Base-by-base conservation (phyloP, 306 rosid genomes). In the Citrullus mucosospermus region DNA sequence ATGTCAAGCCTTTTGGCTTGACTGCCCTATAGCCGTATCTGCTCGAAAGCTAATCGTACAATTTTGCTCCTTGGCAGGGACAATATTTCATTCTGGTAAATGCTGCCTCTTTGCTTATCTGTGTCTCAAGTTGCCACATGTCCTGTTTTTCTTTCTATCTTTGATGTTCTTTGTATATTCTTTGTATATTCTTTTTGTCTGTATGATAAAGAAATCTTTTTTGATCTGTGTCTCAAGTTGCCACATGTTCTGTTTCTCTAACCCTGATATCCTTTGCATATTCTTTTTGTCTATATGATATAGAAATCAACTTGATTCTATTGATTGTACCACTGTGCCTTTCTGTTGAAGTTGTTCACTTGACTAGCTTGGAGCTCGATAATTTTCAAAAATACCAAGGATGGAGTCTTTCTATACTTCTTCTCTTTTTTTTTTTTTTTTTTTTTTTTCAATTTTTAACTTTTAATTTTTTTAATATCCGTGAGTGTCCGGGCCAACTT, bases 31-130 rank as follows among this genome's bases (percentile, higher is more conserved):
- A 82, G 96, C 97, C 15, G 87, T 89, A 77, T 86, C 93, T 82
- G 95, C 96, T 63, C 88, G 98, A 79, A 94, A 92, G 90, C 88
- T 94, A 79, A 88, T 92, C 76, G 90, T 95, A 46, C 98, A 95
- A 82, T 85, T 90, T 85, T 92, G 95, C 89, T 92, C 96, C 50
- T 82, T 95, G 81, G 86, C 93, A 39, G 98, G 98, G 88, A 51
- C 91, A 77, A 84, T 92, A 81, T 92, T 92, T 90, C 90, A 68
- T 81, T 82, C 91, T 59, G 98, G 98, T 94, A 92, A 81, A 63
- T 66, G 15, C 68, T 67, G 55, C 80, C 82, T 83, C 77, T 79
- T 81, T 66, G 48, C 55, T 50, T 77, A 57, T 51, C 39, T 78
- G 73, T 76, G 60, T 39, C 38, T 78, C 11, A 68, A 60, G 54